Conservation (phyloP, 108 stramenopile genomes). For the Cyclotella distinguenda region DNA sequence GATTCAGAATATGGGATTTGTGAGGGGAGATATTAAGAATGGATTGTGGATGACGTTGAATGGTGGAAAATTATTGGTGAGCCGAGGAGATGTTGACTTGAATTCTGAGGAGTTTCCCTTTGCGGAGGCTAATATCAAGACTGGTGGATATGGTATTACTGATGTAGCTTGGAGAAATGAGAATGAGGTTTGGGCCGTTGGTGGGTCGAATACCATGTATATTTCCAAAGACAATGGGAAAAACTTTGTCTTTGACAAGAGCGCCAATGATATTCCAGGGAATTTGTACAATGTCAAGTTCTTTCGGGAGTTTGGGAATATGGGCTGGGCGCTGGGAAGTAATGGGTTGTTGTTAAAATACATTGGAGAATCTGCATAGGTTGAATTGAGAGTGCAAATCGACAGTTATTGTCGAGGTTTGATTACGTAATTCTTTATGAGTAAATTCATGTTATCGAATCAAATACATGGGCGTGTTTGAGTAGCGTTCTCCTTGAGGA, state of each 20-base stretch:
- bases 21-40: constrained; percentile 85
- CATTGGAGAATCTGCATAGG: constrained; percentile 49
- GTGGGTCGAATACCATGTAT: constrained; percentile 94
- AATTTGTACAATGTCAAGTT: constrained; percentile 98
- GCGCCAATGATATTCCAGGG: constrained; percentile 91
- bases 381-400: no score
- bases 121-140: constrained; percentile 89
- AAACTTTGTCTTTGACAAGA: constrained; percentile 88
- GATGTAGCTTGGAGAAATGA: constrained; percentile 92
- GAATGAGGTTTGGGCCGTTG: constrained; percentile 95
- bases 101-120: constrained; percentile 78
- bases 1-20: constrained; percentile 98
- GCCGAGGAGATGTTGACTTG: constrained; percentile 48
- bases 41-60: constrained; percentile 98
- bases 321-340: constrained; percentile 92
- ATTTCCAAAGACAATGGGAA: constrained; percentile 90
- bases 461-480: no score
- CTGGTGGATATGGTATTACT: constrained; percentile 96
- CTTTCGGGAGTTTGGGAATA: constrained; percentile 84
- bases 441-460: no score
- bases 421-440: no score
- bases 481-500: no score
- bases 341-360: constrained; percentile 90
- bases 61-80: constrained; percentile 87
- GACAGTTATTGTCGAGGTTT: no score